Base-by-base conservation (phyloP, 192 early-diverging fungal genomes). In the Oehlia diaphana region DNA sequence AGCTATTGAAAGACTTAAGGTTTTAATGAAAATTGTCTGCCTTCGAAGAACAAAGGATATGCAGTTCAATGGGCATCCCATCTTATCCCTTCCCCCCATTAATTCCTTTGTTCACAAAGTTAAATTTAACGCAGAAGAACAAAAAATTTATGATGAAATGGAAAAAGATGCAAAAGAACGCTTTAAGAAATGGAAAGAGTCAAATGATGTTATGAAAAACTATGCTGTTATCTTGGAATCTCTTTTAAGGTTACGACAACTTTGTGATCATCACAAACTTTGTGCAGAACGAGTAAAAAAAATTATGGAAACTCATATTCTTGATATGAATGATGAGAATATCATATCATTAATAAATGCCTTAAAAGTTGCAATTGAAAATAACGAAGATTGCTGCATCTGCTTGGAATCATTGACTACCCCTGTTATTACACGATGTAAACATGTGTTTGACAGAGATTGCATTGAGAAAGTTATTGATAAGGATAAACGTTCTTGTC, bases 171-270 rank as follows among this genome's bases (percentile, higher is more conserved):
- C 92, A 33, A 88, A 91, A 72, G 88, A 85, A 23, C 88, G 89
- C 68, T 93, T 92, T 47, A 80, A 84, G 6, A 81, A 86, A 66
- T 91, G 91, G 80, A 83, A 89, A 76, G 82, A 79, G n/a, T 83
- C 86, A 72, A 91, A 90, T 12, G 94, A 95, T 0, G 93, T 96
- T 31, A 88, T 97, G 63, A 96, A 96, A 83, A 94, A 97, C 86
- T 98, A 97, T 80, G 95, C 96, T 58, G 94, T 92, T 72, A 96
- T 98, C 72, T 97, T 98, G 83, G 95, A 96, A 84, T 86, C 96
- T 12, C 84, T 98, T 71, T 93, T 88, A 13, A 90, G 94, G 44
- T 96, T 98, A 95, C 83, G 97, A 31, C 91, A 96, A 78, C 94
- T 95, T 42, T 93, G 93, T 47, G 94, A 98, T 86, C 97, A 98